These are phyloP conservation scores for Rhodosporidiobolus odoratus DNA, from an alignment of 768 basidiomycete genomes.

Conservation along the genomic window DNA sequence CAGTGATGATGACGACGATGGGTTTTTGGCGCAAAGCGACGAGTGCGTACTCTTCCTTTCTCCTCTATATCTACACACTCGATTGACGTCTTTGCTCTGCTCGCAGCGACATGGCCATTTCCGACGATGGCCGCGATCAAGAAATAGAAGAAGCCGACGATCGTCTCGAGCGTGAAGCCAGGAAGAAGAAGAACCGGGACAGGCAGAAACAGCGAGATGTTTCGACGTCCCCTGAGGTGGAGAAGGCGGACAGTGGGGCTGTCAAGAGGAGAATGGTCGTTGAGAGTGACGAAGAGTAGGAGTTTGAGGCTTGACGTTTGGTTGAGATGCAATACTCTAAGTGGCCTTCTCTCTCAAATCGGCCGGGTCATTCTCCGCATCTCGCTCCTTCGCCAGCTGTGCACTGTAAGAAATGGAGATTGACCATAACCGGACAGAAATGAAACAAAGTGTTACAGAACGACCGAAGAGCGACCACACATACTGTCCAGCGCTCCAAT, in stretches of 20 bases:
- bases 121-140: slow-evolving; percentile 5
- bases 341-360: not conserved
- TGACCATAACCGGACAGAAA: too few species aligned
- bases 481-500: too few species aligned
- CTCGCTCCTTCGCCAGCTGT: too few species aligned
- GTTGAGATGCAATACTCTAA: not conserved
- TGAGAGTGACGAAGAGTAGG: slow-evolving; percentile 28
- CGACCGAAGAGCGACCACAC: too few species aligned
- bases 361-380: too few species aligned
- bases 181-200: not conserved
- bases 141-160: slow-evolving; percentile 33
- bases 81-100: not conserved
- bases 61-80: not conserved
- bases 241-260: not conserved
- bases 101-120: slow-evolving; percentile 19
- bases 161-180: slow-evolving; percentile 16
- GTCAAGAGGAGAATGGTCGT: slow-evolving; percentile 13
- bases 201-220: slow-evolving; percentile 7
- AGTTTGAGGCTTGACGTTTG: not conserved
- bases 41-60: slow-evolving; percentile 19
- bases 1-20: slow-evolving; percentile 30
- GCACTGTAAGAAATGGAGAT: too few species aligned
- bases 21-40: slow-evolving; percentile 26
- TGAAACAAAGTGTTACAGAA: too few species aligned
- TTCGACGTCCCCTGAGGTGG: not conserved